Conservation (phyloP, 202 grass and related monocot genomes). For the Panicum virgatum region DNA sequence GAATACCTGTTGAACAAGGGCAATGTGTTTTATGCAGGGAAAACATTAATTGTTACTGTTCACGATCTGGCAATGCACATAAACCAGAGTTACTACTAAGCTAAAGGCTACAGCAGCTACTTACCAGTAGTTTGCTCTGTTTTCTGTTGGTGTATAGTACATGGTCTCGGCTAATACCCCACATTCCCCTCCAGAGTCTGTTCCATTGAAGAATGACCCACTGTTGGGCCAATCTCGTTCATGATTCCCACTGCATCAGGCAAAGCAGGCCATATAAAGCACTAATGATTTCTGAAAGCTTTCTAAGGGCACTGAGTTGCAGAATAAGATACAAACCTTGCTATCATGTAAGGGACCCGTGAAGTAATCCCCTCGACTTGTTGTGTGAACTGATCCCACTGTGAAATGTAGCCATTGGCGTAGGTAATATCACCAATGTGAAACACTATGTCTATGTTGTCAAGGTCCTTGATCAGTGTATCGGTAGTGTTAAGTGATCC, state of each 20-base stretch:
- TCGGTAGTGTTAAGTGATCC: constrained; percentile 85
- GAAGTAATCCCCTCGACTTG: constrained; percentile 82
- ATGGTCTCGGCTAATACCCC: constrained; percentile 81
- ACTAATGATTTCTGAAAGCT: neutral
- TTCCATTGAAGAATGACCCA: constrained; percentile 69
- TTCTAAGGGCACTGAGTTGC: neutral
- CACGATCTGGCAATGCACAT: neutral
- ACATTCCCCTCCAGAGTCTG: constrained; percentile 85
- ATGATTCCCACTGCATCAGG: constrained; percentile 73
- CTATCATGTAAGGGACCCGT: constrained; percentile 91
- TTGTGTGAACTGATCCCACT: constrained; percentile 95
- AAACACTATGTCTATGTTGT: constrained; percentile 82
- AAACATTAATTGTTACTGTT: neutral
- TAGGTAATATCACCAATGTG: constrained; percentile 89
- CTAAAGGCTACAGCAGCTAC: neutral
- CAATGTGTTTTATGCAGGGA: neutral
- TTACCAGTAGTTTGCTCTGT: constrained; percentile 83
- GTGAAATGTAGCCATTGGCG: constrained; percentile 87
- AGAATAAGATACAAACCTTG: constrained; percentile 46
- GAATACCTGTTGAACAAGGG: constrained; percentile 57
- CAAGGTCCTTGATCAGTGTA: constrained; percentile 68
- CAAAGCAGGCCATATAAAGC: neutral
- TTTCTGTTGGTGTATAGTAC: constrained; percentile 77
- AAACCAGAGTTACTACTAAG: neutral
- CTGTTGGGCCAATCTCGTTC: constrained; percentile 79